Base-by-base conservation (phyloP, 495 filamentous ascomycete genomes). In the Neurospora africana region DNA sequence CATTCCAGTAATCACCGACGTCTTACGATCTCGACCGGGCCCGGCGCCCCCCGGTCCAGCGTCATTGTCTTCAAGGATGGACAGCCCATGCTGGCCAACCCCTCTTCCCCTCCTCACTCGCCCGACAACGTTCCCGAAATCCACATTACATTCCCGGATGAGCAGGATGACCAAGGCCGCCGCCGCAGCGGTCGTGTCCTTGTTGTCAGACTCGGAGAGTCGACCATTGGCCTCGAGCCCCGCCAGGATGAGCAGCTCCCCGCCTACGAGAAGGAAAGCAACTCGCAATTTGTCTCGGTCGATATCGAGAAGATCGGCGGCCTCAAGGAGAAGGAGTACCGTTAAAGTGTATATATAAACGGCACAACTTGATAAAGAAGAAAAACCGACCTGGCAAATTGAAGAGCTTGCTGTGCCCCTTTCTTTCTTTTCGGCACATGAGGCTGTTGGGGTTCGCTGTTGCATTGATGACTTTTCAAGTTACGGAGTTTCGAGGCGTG, bases 91-190 rank as follows among this genome's bases (percentile, higher is more conserved):
- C 88, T 95, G 73, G 86, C 89, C 58, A 90, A 90, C 79, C 91
- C 92, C 30, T 86, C 86, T 65, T 89, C 87, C 53, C 92, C 93
- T 19, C 93, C 94, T 36, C 81, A 90, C 65, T 94, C 92, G 71
- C 92, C 93, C n/a, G 86, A 83, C 75, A 86, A 86, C 71, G 88
- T 98, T 15, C 95, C 95, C 13, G 93, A 98, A 82, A 99, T 99
- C 78, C 93, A 94, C 80, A 97, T 99, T 78, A 99, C 95, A 0
- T 98, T 99, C 84, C 95, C 95, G 17, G 95, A 99, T 75, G 95
- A 98, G 86, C 88, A 91, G 69, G 95, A 94, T 76, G 91, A 97
- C 75, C 88, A 90, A 61, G 96, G 96, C 71, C 91, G 91, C 80
- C 87, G 87, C 72, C 92, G 91, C 83, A 94, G 91, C 68, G 94